Base-by-base conservation (phyloP, 345 rosid genomes). In the Lagerstroemia speciosa region DNA sequence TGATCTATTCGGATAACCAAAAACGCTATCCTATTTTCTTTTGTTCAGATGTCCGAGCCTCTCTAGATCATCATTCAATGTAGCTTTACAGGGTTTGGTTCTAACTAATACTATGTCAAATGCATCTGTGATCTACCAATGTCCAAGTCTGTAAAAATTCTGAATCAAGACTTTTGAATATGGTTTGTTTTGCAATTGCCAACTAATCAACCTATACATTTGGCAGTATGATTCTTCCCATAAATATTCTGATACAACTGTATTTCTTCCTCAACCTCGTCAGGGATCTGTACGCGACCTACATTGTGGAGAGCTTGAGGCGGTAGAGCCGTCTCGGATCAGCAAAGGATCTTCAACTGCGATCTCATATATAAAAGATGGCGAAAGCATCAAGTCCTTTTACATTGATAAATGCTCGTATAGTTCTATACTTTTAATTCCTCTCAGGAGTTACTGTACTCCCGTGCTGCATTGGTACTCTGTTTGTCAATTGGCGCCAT, bases 241-340 rank as follows among this genome's bases (percentile, higher is more conserved):
- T n/a, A 53, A 53, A 8, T n/a, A n/a, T 53, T 53, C 60, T 24
- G 30, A 24, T n/a, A 2, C 26, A 52, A 22, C 10, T 52, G 29
- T 22, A 3, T 53, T 53, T 17, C n/a, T 50, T n/a, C 30, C 24
- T 53, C 24, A 24, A 38, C 38, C 61, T 37, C 48, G 29, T 30
- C 37, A 94, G 99, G 99, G 83, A 91, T 76, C 91, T 94, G 1
- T 91, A 94, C 74, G 98, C 98, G 0, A 87, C 83, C 66, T 89
- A 89, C 74, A 85, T 89, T 2, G 84, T 89, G 79, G 91, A 89
- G 81, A 83, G 82, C 77, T 77, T 89, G 71, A 86, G 95, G 85
- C 78, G 89, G 76, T 89, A 83, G 83, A 64, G 32, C 3, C 19
- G 15, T 30, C 63, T 30, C 34, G 3, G 30, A 3, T 16, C 33